Evolutionary conservation across 2,329 filamentous ascomycete genomes (phyloP), one percentile per base, ranked within the genome.

Genomic region (Phoma sp.): DNA sequence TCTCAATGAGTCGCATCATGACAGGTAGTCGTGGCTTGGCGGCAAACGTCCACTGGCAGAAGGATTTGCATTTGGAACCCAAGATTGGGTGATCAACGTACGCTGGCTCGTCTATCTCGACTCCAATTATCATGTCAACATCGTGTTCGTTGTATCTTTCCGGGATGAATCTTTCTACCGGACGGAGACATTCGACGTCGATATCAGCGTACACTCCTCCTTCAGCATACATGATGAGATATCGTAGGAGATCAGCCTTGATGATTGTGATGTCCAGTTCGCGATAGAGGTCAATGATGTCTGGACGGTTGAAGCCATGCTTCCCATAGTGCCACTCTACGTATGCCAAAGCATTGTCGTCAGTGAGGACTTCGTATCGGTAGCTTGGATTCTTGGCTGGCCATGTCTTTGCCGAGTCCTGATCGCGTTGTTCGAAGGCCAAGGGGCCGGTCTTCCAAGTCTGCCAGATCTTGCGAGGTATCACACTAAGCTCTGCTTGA

Each of bases 1-100:
- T 84, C 68, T 89, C 86, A 41, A 90, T 82, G 3, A 90, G 79
- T 29, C 78, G 77, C 70, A 89, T 78, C 86, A 90, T 89, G 51
- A 90, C 85, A 1, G 86, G 86, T 24, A 86, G 81, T 14, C 80
- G 77, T 0, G 88, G 86, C 67, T 89, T 88, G 62, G 83, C 83
- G 77, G 89, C 87, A 65, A 90, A 89, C 0, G 88, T 90, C 88
- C 88, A 90, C 66, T 90, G 88, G 69, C 87, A 90, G 69, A 90
- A 90, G 0, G 87, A 90, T 60, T 80, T 78, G 33, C 84, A 89
- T 73, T 90, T 90, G 43, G 80, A 80, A 11, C 88, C 87, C 0
- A 90, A 78, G 29, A 90, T 86, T 1, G 84, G 80, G 67, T 90
- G 87, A 44, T 85, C 74, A 14, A 75, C 77, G 73, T 85, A 89